These are phyloP conservation scores for Hippophae tibetana DNA, from an alignment of 306 rosid species.

Conservation along the genomic window DNA sequence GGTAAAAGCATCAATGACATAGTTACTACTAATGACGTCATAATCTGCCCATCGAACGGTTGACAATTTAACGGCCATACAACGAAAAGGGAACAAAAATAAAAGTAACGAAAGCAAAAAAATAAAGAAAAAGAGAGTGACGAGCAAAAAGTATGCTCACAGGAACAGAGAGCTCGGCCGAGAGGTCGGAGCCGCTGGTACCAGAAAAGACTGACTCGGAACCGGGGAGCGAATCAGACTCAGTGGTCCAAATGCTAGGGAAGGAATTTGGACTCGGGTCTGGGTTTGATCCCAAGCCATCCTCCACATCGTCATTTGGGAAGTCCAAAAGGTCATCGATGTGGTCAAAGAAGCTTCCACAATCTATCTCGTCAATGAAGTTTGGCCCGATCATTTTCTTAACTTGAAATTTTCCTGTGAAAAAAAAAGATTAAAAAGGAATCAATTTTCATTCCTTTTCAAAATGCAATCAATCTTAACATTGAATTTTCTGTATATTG, in stretches of 20 bases:
- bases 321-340: constrained; percentile 87
- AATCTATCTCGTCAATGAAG: constrained; percentile 73
- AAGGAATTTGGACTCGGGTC: constrained; percentile 28
- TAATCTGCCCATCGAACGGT: too few species aligned
- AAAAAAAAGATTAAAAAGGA: not conserved
- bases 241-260: constrained; percentile 49
- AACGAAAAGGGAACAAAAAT: too few species aligned
- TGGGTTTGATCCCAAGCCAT: constrained; percentile 21
- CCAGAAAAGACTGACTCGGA: constrained; percentile 58
- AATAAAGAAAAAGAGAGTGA: too few species aligned
- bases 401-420: constrained; percentile 19
- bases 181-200: constrained; percentile 57
- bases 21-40: too few species aligned
- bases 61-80: too few species aligned
- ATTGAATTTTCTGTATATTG: too few species aligned
- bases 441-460: too few species aligned
- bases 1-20: too few species aligned
- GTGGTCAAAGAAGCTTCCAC: constrained; percentile 86
- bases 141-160: constrained; percentile 24
- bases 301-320: constrained; percentile 49
- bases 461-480: too few species aligned
- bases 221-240: constrained; percentile 36
- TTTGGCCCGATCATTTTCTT: constrained; percentile 61
- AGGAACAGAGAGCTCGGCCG: constrained; percentile 89
- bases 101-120: too few species aligned